Percentiles rank a stretch among this genome's conserved stretches.
phyloP scores from a whole-genome alignment of 2,329 filamentous ascomycete species.

The Botryotinia globosa region DNA sequence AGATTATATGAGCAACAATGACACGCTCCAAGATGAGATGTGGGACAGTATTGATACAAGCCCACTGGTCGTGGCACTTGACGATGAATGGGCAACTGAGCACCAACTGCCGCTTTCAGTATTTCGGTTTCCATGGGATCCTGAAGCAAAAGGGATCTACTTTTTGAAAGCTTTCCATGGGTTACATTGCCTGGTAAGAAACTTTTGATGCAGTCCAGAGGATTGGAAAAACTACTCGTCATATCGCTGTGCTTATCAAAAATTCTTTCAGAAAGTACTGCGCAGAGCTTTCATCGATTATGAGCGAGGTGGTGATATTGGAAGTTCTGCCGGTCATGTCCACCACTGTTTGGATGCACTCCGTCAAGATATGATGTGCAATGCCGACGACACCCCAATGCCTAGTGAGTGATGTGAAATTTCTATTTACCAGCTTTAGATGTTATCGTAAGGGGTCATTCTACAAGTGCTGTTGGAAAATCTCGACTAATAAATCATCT shows the following conservation, averaged over 20 bases:
- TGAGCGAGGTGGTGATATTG: background rate
- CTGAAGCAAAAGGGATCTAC: conserved; percentile 6
- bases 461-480: background rate
- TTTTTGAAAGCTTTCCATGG: conserved; percentile 12
- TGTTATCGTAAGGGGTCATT: background rate
- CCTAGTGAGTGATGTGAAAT: background rate
- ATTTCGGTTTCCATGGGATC: conserved; percentile 13
- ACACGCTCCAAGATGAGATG: conserved; percentile 2
- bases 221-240: too few relatives aligned
- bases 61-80: background rate
- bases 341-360: conserved; percentile 17
- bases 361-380: conserved; percentile 21
- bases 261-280: background rate
- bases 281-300: background rate
- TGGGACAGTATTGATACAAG: conserved; percentile 5
- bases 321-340: background rate
- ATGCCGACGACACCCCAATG: conserved; percentile 16
- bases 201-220: background rate
- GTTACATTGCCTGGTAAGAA: conserved; percentile 10
- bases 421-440: background rate
- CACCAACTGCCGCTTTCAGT: background rate
- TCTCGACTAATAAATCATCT: background rate
- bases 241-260: background rate
- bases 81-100: conserved; percentile 1
- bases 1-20: conserved; percentile 12